phyloP scores from a whole-genome alignment of 352 stramenopile species.

The Phytophthora citrophthora region DNA sequence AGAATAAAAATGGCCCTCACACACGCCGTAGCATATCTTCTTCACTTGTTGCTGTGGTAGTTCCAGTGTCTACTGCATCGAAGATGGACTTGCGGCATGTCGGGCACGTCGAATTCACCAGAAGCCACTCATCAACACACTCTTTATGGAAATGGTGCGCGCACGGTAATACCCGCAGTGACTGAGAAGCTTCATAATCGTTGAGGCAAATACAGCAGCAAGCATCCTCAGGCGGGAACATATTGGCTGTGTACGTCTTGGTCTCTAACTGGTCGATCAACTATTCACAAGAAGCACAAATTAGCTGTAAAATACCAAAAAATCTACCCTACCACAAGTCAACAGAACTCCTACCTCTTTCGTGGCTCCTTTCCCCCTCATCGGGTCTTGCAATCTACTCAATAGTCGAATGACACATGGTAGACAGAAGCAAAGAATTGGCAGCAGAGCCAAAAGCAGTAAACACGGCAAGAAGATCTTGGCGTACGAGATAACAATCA shows the following conservation, averaged over 20 bases:
- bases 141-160: conserved; percentile 95
- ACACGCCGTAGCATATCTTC: conserved; percentile 73
- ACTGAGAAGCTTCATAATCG: conserved; percentile 88
- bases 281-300: conserved; percentile 32
- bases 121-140: conserved; percentile 90
- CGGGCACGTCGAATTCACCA: conserved; percentile 88
- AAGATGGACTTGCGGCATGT: conserved; percentile 90
- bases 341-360: conserved; percentile 53
- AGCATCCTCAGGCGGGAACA: conserved; percentile 82
- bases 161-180: conserved; percentile 94
- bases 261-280: conserved; percentile 72
- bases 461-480: conserved; percentile 95
- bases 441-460: conserved; percentile 87
- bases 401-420: conserved; percentile 93
- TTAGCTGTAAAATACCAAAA: conserved; percentile 2
- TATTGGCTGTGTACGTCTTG: conserved; percentile 60
- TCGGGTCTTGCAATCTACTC: conserved; percentile 89
- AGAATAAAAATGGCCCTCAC: conserved; percentile 22
- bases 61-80: conserved; percentile 29
- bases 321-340: neutral
- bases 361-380: conserved; percentile 85
- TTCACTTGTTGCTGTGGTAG: conserved; percentile 43
- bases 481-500: conserved; percentile 93
- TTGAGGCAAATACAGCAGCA: conserved; percentile 94
- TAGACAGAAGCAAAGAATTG: conserved; percentile 94